Conservation (phyloP, 768 basidiomycete genomes). For the Phylloporus rhodoxanthus region DNA sequence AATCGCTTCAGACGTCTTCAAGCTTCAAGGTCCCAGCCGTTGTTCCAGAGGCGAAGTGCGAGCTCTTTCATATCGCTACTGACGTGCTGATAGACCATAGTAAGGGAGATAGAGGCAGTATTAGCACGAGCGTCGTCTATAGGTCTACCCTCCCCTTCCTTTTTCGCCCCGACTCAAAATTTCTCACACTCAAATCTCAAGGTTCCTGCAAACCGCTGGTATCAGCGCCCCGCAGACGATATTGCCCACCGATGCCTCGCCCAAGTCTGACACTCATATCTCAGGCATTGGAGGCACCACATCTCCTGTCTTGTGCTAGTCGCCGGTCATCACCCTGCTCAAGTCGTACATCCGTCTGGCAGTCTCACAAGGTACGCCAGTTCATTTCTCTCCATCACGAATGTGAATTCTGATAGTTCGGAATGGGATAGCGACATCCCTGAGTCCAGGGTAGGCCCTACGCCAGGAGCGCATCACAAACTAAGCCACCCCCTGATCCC, state of each 20-base stretch:
- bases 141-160: too few relatives aligned
- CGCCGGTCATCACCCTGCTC: conserved; percentile 9
- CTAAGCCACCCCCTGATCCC: conserved; percentile 19
- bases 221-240: not conserved
- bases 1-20: too few relatives aligned
- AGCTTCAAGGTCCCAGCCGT: too few relatives aligned
- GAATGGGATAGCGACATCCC: not conserved
- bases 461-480: conserved; percentile 10
- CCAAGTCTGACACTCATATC: not conserved
- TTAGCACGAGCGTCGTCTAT: too few relatives aligned
- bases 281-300: conserved; percentile 2
- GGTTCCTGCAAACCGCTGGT: too few relatives aligned
- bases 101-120: too few relatives aligned
- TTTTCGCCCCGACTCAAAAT: too few relatives aligned
- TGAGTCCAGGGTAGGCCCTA: conserved; percentile 1
- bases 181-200: too few relatives aligned
- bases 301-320: conserved; percentile 1
- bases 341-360: conserved; percentile 8
- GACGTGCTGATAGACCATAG: too few relatives aligned
- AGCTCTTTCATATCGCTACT: too few relatives aligned
- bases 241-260: not conserved
- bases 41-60: too few relatives aligned
- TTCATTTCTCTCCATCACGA: not conserved
- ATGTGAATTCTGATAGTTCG: conserved; percentile 2
- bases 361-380: conserved; percentile 14